Conservation (phyloP, 805 yeast species). For the Candida vaughaniae region DNA sequence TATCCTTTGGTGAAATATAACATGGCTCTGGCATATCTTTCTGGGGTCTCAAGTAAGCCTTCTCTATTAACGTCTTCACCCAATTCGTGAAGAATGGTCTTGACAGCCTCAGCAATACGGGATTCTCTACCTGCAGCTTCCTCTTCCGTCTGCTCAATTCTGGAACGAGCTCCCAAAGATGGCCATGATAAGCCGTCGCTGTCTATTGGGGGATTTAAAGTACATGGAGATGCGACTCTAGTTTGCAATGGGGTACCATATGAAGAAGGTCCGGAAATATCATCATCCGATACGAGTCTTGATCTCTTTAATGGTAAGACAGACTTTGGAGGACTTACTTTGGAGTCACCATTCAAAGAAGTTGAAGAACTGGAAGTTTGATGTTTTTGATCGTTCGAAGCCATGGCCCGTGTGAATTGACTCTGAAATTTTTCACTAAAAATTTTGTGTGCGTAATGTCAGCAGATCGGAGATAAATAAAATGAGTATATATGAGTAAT, state of each 20-base stretch:
- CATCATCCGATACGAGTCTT: slow-evolving; percentile 17
- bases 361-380: no score
- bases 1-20: slow-evolving; percentile 94
- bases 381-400: no score
- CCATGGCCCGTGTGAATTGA: no score
- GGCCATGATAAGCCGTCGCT: slow-evolving; percentile 96
- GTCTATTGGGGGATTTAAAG: slow-evolving; percentile 82
- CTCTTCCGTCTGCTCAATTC: slow-evolving; percentile 68
- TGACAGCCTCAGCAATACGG: slow-evolving; percentile 84
- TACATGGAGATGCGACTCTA: slow-evolving; percentile 79
- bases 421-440: no score
- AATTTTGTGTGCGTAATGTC: no score
- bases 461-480: no score
- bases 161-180: slow-evolving; percentile 72
- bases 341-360: background rate
- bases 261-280: slow-evolving; percentile 4
- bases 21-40: slow-evolving; percentile 95
- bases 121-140: slow-evolving; percentile 64
- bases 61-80: slow-evolving; percentile 91
- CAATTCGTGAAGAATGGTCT: slow-evolving; percentile 70
- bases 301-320: slow-evolving; percentile 23
- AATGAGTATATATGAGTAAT: slow-evolving; percentile 1
- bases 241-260: slow-evolving; percentile 62
- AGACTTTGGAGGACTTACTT: slow-evolving; percentile 17
- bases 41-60: slow-evolving; percentile 92